Percentiles rank a stretch among this genome's conserved stretches.
phyloP scores from a whole-genome alignment of 352 stramenopile genomes.

The Elongisporangium senticosum region DNA sequence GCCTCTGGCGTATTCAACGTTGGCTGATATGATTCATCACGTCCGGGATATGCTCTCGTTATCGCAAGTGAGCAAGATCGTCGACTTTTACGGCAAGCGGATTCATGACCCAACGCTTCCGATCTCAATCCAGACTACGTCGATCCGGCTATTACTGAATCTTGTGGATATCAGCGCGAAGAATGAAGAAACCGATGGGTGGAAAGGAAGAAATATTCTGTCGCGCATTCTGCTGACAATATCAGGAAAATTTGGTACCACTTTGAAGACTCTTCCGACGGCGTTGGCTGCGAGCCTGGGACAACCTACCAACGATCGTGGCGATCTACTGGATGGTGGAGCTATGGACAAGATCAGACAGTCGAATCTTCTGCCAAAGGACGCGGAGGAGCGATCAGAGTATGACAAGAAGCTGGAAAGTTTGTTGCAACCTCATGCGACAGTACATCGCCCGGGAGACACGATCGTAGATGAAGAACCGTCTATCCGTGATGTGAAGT shows the following conservation, averaged over 20 bases:
- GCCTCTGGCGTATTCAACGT: slow-evolving; percentile 95
- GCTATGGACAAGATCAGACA: slow-evolving; percentile 88
- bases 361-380: slow-evolving; percentile 66
- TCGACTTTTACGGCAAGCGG: slow-evolving; percentile 92
- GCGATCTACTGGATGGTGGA: slow-evolving; percentile 73
- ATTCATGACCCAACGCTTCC: slow-evolving; percentile 91
- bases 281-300: slow-evolving; percentile 52
- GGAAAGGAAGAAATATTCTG: slow-evolving; percentile 87
- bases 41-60: slow-evolving; percentile 93
- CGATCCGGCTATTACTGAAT: slow-evolving; percentile 94
- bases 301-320: slow-evolving; percentile 31
- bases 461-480: slow-evolving; percentile 70
- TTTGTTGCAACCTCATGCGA: slow-evolving; percentile 51
- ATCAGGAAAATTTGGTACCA: slow-evolving; percentile 92
- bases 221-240: slow-evolving; percentile 91
- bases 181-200: slow-evolving; percentile 88
- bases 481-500: slow-evolving; percentile 89
- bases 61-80: slow-evolving; percentile 92
- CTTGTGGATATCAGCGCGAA: slow-evolving; percentile 96
- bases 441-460: slow-evolving; percentile 40
- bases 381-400: slow-evolving; percentile 34
- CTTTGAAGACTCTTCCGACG: slow-evolving; percentile 67
- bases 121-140: slow-evolving; percentile 95
- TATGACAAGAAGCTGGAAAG: slow-evolving; percentile 76
- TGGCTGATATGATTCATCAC: slow-evolving; percentile 98